Percentiles rank a stretch among this genome's conserved stretches.
Evolutionary conservation across 176 grass and related monocot species (phyloP).

Genomic region (Musa itinerans): DNA sequence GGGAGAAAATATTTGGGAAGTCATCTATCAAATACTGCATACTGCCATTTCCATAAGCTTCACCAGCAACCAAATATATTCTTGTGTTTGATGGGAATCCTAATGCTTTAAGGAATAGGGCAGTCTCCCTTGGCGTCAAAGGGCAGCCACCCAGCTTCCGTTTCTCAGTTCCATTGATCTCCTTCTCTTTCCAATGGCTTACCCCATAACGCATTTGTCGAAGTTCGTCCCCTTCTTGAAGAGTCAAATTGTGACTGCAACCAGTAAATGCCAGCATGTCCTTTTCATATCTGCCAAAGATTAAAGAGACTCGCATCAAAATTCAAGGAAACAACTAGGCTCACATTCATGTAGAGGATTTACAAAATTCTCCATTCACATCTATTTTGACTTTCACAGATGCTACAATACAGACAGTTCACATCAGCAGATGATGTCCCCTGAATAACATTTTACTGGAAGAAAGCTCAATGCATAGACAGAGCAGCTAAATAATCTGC

Average conservation of each 20-base stretch:
- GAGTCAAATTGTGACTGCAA: constrained; percentile 67
- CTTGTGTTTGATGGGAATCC: constrained; percentile 55
- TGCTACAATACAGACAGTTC: not conserved
- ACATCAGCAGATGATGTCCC: not conserved
- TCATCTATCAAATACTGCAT: constrained; percentile 58
- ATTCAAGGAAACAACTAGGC: not conserved
- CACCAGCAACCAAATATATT: constrained; percentile 94
- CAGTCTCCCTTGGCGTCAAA: constrained; percentile 87
- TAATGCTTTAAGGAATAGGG: constrained; percentile 73
- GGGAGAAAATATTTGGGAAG: constrained; percentile 85
- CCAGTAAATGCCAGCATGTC: constrained; percentile 99
- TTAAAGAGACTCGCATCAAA: not conserved
- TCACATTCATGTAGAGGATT: not conserved
- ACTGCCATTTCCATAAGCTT: constrained; percentile 90
- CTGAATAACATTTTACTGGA: not conserved
- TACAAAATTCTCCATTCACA: too few species aligned
- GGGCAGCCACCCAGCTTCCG: constrained; percentile 76
- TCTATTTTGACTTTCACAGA: not conserved
- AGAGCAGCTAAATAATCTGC: too few species aligned
- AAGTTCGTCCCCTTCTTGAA: constrained; percentile 64
- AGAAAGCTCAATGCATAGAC: not conserved
- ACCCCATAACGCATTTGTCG: constrained; percentile 81
- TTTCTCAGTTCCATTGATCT: constrained; percentile 86
- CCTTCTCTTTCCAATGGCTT: constrained; percentile 97
- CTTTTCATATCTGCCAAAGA: constrained; percentile 74